A percentile compares a stretch with the other conserved stretches of the same genome.
Evolutionary conservation across 176 grass and related monocot species (phyloP).

Genomic region (Triticum turgidum): DNA sequence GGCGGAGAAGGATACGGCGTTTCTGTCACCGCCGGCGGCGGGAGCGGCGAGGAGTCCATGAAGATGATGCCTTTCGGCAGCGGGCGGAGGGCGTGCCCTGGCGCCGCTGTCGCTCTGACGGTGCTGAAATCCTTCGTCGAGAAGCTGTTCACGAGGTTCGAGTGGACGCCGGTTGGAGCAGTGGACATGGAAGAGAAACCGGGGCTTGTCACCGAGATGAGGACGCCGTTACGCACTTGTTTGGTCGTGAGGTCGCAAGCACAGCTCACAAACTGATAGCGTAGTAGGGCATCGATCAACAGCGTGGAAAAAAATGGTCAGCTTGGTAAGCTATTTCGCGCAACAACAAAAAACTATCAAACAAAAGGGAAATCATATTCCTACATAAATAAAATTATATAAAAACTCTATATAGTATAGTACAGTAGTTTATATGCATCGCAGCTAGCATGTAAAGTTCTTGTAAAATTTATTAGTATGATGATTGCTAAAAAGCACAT

Average conservation of each 20-base stretch:
- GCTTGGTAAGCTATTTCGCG: no score
- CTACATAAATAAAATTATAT: no score
- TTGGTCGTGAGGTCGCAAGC: background rate
- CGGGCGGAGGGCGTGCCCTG: conserved; percentile 21
- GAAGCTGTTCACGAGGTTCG: background rate
- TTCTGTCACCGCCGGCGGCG: background rate
- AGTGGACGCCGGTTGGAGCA: background rate
- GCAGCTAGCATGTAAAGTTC: no score
- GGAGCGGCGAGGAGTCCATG: background rate
- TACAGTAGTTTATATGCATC: no score
- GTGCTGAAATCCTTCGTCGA: background rate
- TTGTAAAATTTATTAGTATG: no score
- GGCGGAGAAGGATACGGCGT: background rate
- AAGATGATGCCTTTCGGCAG: conserved; percentile 31
- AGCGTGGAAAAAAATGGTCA: no score
- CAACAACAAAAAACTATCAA: no score
- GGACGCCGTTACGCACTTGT: background rate
- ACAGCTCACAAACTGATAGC: no score
- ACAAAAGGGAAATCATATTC: no score
- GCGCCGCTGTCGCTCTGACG: background rate
- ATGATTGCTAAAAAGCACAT: no score
- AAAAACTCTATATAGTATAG: no score
- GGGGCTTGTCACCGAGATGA: conserved; percentile 30
- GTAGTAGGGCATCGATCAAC: no score
- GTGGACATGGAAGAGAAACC: conserved; percentile 16